Base-by-base conservation (phyloP, 371 early-diverging fungal species). In the Mucor circinelloides region DNA sequence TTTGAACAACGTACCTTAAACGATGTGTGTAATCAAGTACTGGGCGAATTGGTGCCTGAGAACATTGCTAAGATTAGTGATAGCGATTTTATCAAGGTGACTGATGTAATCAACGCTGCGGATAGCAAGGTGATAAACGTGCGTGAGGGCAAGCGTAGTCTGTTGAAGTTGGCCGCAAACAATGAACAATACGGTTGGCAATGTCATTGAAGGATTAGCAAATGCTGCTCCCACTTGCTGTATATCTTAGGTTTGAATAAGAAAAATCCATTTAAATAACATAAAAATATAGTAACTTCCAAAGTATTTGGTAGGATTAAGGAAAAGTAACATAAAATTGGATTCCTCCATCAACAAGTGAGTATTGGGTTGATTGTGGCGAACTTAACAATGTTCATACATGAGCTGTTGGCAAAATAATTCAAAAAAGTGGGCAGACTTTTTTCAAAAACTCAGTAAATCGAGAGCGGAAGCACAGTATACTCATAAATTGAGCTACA, bases 11-110 rank as follows among this genome's bases (percentile, higher is more conserved):
- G 40, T 62, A 56, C 62, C 63, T 63, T 64, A 40, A 55, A 63
- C 50, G 64, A 64, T 71, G 64, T 60, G 67, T 71, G 67, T 15
- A 63, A 71, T 55, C 56, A 67, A 67, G 71, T 71, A 34, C 67
- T 71, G 60, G 64, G 52, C 40, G 64, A 71, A 64, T 48, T 64
- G 57, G 67, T 71, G 48, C 67, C 56, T 60, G 67, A 2, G 19
- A 59, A 66, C 36, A 67, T 64, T 36, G 48, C 64, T 38, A 71
- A 71, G 57, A 71, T 66, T 38, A 71, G 17, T 67, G 71, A 71
- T 67, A 67, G 57, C 48, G 25, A 71, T 56, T 71, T 71, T 64
- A 44, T 71, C 54, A 60, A 71, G 60, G 66, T 67, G 67, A 67
- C 60, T 31, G 38, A 71, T 38, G 67, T 34, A 60, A 67, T 67